These are phyloP conservation scores for Arbutus unedo DNA, from an alignment of 148 eudicot species.

Conservation along the genomic window DNA sequence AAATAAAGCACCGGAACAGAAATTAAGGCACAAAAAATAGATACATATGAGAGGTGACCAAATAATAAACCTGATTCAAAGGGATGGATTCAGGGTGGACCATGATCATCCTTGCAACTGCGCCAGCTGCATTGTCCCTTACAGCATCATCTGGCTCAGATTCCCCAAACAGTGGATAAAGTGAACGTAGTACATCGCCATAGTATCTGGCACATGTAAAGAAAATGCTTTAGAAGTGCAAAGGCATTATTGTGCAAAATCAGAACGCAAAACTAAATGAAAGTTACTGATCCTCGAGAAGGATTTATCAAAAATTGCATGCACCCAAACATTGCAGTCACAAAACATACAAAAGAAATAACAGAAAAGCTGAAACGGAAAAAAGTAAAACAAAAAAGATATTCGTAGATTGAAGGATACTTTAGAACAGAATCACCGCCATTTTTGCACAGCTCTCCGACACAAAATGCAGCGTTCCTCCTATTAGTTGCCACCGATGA, in stretches of 20 bases:
- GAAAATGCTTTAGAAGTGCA: constrained; percentile 23
- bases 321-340: not conserved
- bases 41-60: not conserved
- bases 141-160: constrained; percentile 96
- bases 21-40: not conserved
- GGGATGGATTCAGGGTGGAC: constrained; percentile 82
- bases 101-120: constrained; percentile 97
- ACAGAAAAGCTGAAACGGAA: not conserved
- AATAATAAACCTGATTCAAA: constrained; percentile 63
- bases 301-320: not conserved
- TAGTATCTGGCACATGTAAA: constrained; percentile 55
- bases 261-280: constrained; percentile 4
- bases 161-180: constrained; percentile 81
- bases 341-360: not conserved
- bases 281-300: not conserved
- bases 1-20: not conserved
- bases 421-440: constrained; percentile 77
- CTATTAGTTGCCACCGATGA: constrained; percentile 82
- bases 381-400: not conserved
- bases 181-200: constrained; percentile 63
- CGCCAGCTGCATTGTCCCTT: constrained; percentile 98
- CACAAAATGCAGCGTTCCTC: constrained; percentile 98
- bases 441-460: constrained; percentile 89
- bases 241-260: not conserved
- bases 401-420: constrained; percentile 41